Evolutionary conservation across 2,329 filamentous ascomycete genomes (phyloP), one percentile per base, ranked within the genome.

Genomic region (Fusarium camptoceras): DNA sequence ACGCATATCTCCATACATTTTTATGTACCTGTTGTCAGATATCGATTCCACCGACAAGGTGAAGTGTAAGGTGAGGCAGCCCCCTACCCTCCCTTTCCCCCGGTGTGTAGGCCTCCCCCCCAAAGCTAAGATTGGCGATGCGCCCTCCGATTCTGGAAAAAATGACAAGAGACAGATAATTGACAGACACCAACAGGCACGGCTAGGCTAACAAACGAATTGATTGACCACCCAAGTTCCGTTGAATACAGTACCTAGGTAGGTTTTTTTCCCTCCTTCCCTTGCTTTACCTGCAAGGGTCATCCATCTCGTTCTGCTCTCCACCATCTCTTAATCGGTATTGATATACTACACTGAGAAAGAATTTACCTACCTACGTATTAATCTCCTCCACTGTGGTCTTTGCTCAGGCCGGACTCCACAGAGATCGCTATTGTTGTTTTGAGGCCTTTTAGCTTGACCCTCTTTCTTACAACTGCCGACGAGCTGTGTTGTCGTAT

Each of bases 391-490:
- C 63, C 61, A 46, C 39, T n/a, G 44, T 61, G 22, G 55, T 41
- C 43, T 64, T 41, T 57, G 44, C 44, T 56, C 58, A 42, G 60
- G 62, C 72, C 58, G 22, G 62, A 65, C 72, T 64, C 72, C 72
- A 74, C 72, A 68, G 48, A 55, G 47, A 62, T 62, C 67, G 53
- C 57, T 65, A 64, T 71, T 66, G 64, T 60, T 68, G 55, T 70
- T 53, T 71, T 57, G 61, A 68, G 72, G 62, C 55, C 62, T 71
- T 48, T 72, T 71, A 64, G 63, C 44, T 44, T 39, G 68, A 66
- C 64, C 68, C 68, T 71, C 68, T 71, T 55, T 64, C 59, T 47
- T 34, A 61, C 68, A 71, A 71, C 55, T 71, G 68, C 68, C 68
- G 68, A 42, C 31, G 18, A 53, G 41, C 50, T 60, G 58, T 34